Conservation (phyloP, 2,329 filamentous ascomycete species). For the Apiospora marii region DNA sequence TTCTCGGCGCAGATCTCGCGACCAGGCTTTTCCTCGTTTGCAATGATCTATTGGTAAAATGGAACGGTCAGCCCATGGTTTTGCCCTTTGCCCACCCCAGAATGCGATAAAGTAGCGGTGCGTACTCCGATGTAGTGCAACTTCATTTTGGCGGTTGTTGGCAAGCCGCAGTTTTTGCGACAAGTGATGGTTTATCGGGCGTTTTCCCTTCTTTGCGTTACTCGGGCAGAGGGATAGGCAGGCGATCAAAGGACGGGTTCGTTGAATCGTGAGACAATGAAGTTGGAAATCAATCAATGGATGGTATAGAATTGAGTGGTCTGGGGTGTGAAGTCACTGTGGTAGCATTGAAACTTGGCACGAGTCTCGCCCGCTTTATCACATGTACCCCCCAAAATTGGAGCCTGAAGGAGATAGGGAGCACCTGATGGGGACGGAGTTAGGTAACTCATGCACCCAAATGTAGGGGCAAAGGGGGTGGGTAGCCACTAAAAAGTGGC, state of each 20-base stretch:
- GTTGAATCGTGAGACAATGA: constrained; percentile 16
- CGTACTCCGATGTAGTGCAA: constrained; percentile 86
- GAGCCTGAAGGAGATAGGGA: constrained; percentile 20
- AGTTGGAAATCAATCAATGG: constrained; percentile 13
- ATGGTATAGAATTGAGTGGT: constrained; percentile 7
- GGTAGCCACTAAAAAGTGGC: constrained; percentile 10
- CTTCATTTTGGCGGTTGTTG: constrained; percentile 70
- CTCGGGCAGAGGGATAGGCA: background rate
- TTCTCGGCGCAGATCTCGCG: constrained; percentile 80
- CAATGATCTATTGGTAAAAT: constrained; percentile 69
- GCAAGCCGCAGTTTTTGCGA: constrained; percentile 30
- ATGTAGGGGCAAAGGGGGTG: background rate
- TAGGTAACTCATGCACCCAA: constrained; percentile 4
- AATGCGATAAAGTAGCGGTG: constrained; percentile 29
- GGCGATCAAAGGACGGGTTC: constrained; percentile 1
- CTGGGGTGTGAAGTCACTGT: constrained; percentile 17
- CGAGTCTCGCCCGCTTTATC: constrained; percentile 20
- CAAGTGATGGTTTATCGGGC: background rate
- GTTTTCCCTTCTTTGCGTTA: background rate
- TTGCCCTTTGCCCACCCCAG: background rate
- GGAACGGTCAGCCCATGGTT: constrained; percentile 28
- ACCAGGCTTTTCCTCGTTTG: constrained; percentile 79
- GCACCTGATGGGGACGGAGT: background rate
- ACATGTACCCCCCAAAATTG: constrained; percentile 16
- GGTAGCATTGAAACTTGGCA: background rate